Percentiles rank a stretch among this genome's conserved stretches.
Evolutionary conservation across 2,329 filamentous ascomycete species (phyloP).

Genomic region (Penicillium sp.): DNA sequence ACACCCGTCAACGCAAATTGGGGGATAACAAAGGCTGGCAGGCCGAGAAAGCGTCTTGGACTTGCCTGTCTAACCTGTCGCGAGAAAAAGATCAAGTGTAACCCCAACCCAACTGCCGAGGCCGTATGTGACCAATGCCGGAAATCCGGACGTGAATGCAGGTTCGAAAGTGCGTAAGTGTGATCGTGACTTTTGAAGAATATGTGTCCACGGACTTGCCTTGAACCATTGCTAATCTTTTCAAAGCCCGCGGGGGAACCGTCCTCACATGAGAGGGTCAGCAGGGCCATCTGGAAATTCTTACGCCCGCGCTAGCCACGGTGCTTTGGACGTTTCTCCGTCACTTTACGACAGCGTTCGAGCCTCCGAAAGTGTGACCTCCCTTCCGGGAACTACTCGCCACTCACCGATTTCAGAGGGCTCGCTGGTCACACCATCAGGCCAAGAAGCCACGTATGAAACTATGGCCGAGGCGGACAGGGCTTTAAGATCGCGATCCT

Average conservation of each 20-base stretch:
- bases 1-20: slow-evolving; percentile 86
- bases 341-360: slow-evolving; percentile 31
- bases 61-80: slow-evolving; percentile 91
- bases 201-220: background rate
- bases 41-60: slow-evolving; percentile 84
- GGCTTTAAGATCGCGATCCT: slow-evolving; percentile 22
- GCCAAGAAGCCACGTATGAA: slow-evolving; percentile 26
- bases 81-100: slow-evolving; percentile 97
- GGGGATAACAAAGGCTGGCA: slow-evolving; percentile 92
- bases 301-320: slow-evolving; percentile 15
- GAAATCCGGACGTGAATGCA: slow-evolving; percentile 82
- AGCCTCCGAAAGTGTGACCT: slow-evolving; percentile 32
- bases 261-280: slow-evolving; percentile 25
- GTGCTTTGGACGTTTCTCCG: slow-evolving; percentile 21
- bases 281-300: slow-evolving; percentile 19
- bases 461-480: slow-evolving; percentile 27
- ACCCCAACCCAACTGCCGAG: slow-evolving; percentile 69
- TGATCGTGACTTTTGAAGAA: background rate
- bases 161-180: slow-evolving; percentile 80
- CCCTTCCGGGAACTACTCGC: slow-evolving; percentile 30
- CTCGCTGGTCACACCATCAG: slow-evolving; percentile 28
- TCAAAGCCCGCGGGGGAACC: slow-evolving; percentile 36
- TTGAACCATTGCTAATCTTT: slow-evolving; percentile 9
- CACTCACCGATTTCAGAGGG: slow-evolving; percentile 34
- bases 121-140: slow-evolving; percentile 77